These are phyloP conservation scores for Brassica carinata DNA, from an alignment of 345 rosid genomes.

Conservation along the genomic window DNA sequence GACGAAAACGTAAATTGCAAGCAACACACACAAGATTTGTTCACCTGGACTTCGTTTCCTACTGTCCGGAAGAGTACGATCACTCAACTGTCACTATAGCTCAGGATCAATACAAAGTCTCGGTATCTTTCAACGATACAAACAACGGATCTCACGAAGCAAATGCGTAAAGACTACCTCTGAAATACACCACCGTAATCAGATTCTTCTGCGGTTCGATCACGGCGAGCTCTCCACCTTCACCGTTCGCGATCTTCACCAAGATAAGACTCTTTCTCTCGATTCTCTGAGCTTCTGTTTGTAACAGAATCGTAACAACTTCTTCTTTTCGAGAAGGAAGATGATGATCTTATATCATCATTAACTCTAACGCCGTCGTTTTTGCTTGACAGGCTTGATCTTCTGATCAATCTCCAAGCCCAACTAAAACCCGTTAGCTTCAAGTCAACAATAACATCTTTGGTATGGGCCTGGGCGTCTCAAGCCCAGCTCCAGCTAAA, in stretches of 20 bases:
- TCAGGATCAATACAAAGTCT: not conserved
- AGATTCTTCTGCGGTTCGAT: not conserved
- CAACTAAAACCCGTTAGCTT: no score
- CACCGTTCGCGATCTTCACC: not conserved
- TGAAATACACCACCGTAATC: not conserved
- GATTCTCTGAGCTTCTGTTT: not conserved
- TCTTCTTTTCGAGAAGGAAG: no score
- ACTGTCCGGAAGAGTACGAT: not conserved
- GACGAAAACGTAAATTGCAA: not conserved
- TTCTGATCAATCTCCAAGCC: no score
- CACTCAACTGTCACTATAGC: not conserved
- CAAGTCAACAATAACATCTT: no score
- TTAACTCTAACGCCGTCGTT: no score
- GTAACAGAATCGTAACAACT: no score
- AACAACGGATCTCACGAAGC: not conserved
- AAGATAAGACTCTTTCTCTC: not conserved
- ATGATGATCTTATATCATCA: not conserved
- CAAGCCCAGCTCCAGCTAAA: no score
- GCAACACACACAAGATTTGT: not conserved
- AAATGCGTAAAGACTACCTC: not conserved
- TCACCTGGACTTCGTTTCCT: not conserved
- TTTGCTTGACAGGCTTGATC: no score
- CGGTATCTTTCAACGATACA: not conserved
- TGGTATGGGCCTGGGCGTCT: no score
- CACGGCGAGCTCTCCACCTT: not conserved